These are phyloP conservation scores for Blastocystis sp. DNA, from an alignment of 352 stramenopile genomes.

Conservation along the genomic window DNA sequence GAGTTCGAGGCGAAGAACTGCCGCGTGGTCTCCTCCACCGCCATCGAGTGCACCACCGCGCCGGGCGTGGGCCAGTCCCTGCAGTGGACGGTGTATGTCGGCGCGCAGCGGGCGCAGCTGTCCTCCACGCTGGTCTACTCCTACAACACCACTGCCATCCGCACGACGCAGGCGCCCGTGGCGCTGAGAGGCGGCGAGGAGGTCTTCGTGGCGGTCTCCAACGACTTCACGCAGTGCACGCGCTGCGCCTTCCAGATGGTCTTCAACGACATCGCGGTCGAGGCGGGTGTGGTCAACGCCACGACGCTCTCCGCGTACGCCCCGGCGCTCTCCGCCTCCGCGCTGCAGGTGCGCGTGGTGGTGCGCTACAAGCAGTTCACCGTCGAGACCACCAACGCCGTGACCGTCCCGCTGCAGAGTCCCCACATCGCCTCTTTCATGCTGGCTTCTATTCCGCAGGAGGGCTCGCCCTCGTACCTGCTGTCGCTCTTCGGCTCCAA, in stretches of 20 bases:
- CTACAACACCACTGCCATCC: conserved; percentile 1
- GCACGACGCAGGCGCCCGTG: neutral
- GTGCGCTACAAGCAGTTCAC: neutral
- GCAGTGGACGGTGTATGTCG: conserved; percentile 10
- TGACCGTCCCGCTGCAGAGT: neutral
- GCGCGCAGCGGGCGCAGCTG: neutral
- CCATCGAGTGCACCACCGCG: conserved; percentile 5
- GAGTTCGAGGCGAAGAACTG: neutral
- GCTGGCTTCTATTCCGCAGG: neutral
- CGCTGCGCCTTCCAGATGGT: neutral
- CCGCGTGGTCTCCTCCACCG: neutral
- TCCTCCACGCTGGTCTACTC: neutral
- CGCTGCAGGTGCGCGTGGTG: neutral
- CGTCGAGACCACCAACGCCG: conserved; percentile 29
- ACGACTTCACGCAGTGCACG: conserved; percentile 17
- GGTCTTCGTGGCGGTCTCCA: conserved; percentile 13
- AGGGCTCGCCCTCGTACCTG: neutral
- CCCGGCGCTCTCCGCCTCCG: neutral
- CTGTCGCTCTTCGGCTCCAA: conserved; percentile 12
- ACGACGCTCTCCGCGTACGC: neutral
- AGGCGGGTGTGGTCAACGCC: conserved; percentile 2
- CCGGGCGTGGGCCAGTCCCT: conserved; percentile 16
- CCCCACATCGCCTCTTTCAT: conserved; percentile 10
- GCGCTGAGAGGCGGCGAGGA: neutral
- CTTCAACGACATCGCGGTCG: conserved; percentile 8